phyloP scores from a whole-genome alignment of 345 rosid species.

The Euphorbia tirucalli region DNA sequence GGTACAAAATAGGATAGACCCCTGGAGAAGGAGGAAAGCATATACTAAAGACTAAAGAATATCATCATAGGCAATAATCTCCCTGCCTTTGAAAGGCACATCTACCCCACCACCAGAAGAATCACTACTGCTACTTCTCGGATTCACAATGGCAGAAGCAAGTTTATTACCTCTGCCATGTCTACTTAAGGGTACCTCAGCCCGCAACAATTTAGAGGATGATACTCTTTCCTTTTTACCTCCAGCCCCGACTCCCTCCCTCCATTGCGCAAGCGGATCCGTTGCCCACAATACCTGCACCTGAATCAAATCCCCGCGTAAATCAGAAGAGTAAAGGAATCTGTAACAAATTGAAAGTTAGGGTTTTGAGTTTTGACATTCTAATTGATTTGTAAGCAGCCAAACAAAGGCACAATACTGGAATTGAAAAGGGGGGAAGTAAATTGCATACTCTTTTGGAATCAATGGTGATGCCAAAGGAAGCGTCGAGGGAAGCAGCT shows the following conservation, averaged over 20 bases:
- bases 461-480: constrained; percentile 61
- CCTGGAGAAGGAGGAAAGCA: not conserved
- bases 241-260: constrained; percentile 53
- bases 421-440: not conserved
- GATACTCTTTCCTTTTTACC: constrained; percentile 35
- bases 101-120: constrained; percentile 25
- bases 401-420: not conserved
- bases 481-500: constrained; percentile 65
- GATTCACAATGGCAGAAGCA: constrained; percentile 68
- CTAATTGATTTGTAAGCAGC: not conserved
- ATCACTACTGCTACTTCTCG: constrained; percentile 27
- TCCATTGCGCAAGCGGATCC: constrained; percentile 73
- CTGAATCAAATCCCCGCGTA: constrained; percentile 35
- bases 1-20: not conserved
- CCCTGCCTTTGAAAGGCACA: constrained; percentile 54
- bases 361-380: not conserved
- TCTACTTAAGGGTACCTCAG: constrained; percentile 67
- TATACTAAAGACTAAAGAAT: constrained; percentile 39
- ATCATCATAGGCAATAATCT: constrained; percentile 74
- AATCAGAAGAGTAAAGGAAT: not conserved
- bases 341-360: not conserved
- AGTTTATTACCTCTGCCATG: constrained; percentile 73
- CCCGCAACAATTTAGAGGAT: constrained; percentile 65
- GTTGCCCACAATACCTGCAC: constrained; percentile 74
- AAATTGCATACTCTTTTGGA: constrained; percentile 42